Evolutionary conservation across 495 filamentous ascomycete genomes (phyloP).

Genomic region (Chaetomium fimeti): DNA sequence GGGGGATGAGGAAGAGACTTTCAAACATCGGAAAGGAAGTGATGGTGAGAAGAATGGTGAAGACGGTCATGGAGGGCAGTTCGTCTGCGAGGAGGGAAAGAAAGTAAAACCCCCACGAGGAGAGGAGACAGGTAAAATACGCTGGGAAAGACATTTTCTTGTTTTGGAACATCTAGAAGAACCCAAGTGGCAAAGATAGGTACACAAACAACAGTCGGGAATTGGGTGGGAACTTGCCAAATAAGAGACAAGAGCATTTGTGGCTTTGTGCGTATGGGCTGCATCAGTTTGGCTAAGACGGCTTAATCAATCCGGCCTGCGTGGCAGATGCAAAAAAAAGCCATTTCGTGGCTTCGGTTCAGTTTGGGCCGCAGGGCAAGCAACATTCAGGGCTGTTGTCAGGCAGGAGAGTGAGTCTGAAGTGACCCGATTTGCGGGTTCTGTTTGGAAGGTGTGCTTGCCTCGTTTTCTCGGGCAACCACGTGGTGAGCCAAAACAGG

Average conservation of each 20-base stretch:
- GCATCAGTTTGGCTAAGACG: background rate
- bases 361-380: background rate
- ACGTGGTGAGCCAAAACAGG: slow-evolving; percentile 25
- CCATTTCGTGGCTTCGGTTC: background rate
- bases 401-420: background rate
- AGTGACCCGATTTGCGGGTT: slow-evolving; percentile 8
- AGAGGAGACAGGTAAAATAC: slow-evolving; percentile 1
- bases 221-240: background rate
- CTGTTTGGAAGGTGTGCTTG: background rate
- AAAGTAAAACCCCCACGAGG: background rate
- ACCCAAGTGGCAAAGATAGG: background rate
- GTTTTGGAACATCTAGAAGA: background rate
- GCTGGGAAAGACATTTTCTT: background rate
- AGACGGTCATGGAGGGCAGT: background rate
- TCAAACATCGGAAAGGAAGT: slow-evolving; percentile 20
- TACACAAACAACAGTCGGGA: background rate
- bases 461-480: background rate
- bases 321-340: slow-evolving; percentile 1
- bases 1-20: slow-evolving; percentile 21
- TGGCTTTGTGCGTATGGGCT: slow-evolving; percentile 10
- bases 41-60: background rate
- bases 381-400: background rate
- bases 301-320: background rate
- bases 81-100: background rate
- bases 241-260: slow-evolving; percentile 6